Evolutionary conservation across 2,329 filamentous ascomycete species (phyloP).

Genomic region (Myriangium duriaei): DNA sequence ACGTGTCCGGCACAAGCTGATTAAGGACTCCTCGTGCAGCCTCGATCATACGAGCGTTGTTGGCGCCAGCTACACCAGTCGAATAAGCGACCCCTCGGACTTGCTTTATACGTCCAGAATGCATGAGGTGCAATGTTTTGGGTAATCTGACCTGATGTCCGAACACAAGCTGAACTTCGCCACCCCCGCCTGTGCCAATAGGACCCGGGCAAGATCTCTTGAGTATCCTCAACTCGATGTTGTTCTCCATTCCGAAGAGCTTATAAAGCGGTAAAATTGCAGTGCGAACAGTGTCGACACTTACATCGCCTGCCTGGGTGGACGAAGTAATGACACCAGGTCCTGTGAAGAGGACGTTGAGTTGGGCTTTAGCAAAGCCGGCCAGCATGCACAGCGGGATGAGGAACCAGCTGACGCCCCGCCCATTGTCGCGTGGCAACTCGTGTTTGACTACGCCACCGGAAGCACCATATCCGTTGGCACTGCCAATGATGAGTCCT

Average conservation of each 20-base stretch:
- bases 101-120: conserved; percentile 71
- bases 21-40: conserved; percentile 79
- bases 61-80: conserved; percentile 79
- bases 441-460: conserved; percentile 70
- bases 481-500: conserved; percentile 78
- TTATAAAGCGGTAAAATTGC: conserved; percentile 83
- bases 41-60: conserved; percentile 93
- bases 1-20: conserved; percentile 72
- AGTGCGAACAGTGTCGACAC: conserved; percentile 84
- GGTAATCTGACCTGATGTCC: conserved; percentile 86
- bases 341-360: conserved; percentile 83
- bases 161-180: conserved; percentile 86
- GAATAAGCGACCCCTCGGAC: conserved; percentile 90
- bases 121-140: conserved; percentile 82
- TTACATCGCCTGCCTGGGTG: conserved; percentile 74
- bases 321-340: conserved; percentile 85
- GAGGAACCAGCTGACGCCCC: conserved; percentile 85
- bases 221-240: conserved; percentile 74
- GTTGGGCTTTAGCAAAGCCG: conserved; percentile 80
- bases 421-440: conserved; percentile 60
- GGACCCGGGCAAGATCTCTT: conserved; percentile 65
- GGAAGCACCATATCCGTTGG: conserved; percentile 60
- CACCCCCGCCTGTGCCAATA: conserved; percentile 68
- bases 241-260: conserved; percentile 76
- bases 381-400: conserved; percentile 79